Base-by-base conservation (phyloP, 441 rosid genomes). In the Syzygium syzygioides region DNA sequence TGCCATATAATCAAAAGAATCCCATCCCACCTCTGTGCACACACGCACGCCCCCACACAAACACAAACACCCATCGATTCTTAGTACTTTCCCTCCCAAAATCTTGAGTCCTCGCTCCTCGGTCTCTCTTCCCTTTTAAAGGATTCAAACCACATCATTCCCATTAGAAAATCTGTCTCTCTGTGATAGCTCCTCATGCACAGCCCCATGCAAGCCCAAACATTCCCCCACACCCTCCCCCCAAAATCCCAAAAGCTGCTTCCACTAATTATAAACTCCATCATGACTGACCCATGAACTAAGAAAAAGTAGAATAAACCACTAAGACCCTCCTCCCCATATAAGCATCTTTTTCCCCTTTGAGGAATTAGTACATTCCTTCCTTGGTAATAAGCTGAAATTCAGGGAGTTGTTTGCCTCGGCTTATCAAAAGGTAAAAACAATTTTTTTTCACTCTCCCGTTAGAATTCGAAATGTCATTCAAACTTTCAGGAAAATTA, bases 121-220 rank as follows among this genome's bases (percentile, higher is more conserved):
- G 48, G 89, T 88, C 87, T 84, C 86, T 66, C 66, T 87, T 37
- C 76, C 86, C 86, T 56, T 79, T 79, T 56, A 79, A 83, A 86
- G 79, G 86, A 76, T 91, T 91, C 87, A 90, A 93, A 89, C 90
- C 87, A 89, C 94, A 94, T 94, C 92, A 94, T 94, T 94, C 86
- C 13, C 91, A 86, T 94, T 92, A 89, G 96, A 94, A 94, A 89
- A 89, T 91, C 93, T 94, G 96, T 92, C 96, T 86, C 94, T 92
- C 66, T 55, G 80, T 23, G 87, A 59, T 87, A 54, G 55, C 54
- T 48, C 45, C 48, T 48, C 56, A 85, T 54, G 41, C 79, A 34
- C 84, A 60, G 41, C 54, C 66, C 55, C 84, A 53, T 54, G 23
- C 50, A 71, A 30, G 23, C 25, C 32, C 85, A n/a, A 14, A 57